Base-by-base conservation (phyloP, 23 red algal genomes). In the Chondrus crispus region DNA sequence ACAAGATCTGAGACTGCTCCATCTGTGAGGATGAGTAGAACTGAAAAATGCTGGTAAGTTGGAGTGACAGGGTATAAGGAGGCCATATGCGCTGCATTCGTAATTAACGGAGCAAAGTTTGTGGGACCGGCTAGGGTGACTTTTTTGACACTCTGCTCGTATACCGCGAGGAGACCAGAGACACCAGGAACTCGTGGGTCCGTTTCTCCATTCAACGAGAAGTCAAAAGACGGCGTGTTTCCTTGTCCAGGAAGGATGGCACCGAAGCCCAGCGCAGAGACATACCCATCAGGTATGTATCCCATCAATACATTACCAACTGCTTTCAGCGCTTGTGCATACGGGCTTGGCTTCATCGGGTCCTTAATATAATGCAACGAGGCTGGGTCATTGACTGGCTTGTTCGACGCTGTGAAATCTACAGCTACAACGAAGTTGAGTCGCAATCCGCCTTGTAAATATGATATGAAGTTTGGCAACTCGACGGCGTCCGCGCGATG, bases 371-470 rank as follows among this genome's bases (percentile, higher is more conserved):
- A 96, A 83, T 96, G 95, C 24, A 96, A 79, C 0, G 95, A 89
- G 19, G 82, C 46, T 36, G 95, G 95, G 20, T 74, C 40, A 30
- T 62, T 55, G 1, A 71, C 80, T 40, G 51, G 68, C 3, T 75
- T 53, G 72, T 96, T 96, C 28, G 87, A 92, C 37, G 87, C 77
- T n/a, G 95, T 96, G 66, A 96, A 96, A 66, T 96, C 95, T 2
- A 96, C 85, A 5, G 81, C 95, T 28, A 92, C 62, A 28, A 89
- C 83, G 63, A 98, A 88, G 30, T 87, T 52, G 24, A 98, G 53
- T 40, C 81, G 74, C 77, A 80, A 44, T 16, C 95, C 95, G 22
- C 95, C 95, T 11, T 71, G 53, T 12, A 98, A 50, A 39, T 64
- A 98, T n/a, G 86, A 55, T 2, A 87, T 51, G 19, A 98, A 93